Base-by-base conservation (phyloP, 371 early-diverging fungal genomes). In the Mortierella sp. region DNA sequence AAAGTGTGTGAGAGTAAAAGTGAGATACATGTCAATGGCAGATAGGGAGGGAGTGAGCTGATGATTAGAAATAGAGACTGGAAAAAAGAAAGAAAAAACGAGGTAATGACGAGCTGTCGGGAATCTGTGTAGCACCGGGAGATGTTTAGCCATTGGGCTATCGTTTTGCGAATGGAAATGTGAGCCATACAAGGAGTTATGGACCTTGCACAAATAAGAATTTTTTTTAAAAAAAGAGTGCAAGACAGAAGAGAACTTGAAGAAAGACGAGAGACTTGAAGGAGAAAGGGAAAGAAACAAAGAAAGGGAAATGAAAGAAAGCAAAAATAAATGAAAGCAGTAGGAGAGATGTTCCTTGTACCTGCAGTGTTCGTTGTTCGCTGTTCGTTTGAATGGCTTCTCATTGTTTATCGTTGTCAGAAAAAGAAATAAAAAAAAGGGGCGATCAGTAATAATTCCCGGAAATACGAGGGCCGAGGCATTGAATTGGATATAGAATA, bases 391-490 rank as follows among this genome's bases (percentile, higher is more conserved):
- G 57, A n/a, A 10, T 57, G 57, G n/a, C 8, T n/a, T 31, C 19
- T 63, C 14, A 16, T 3, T 31, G 28, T 19, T 31, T 57, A n/a
- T 60, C 31, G 34, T 60, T 60, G 28, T 16, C 11, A 26, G 26
- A 26, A 57, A 57, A 21, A 5, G 26, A 54, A 11, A 26, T 1
- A 28, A 24, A n/a, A 58, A 3, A 38, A 31, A 65, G 34, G 34
- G 65, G 0, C 65, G 63, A 14, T 38, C 28, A 13, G 34, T 63
- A 3, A 50, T 19, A 8, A 34, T 2, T 31, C 63, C 63, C 63
- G 63, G 63, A 63, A 63, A 63, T 63, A 63, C 14, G 63, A 34
- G 68, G 42, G 68, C 68, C 68, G 68, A 42, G 24, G 28, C 42
- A 68, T 24, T 68, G 68, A 68, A 42, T 68, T 3, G 31, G 3